Evolutionary conservation across 805 yeast genomes (phyloP).

Genomic region (Lipomyces spencermartinsiae): DNA sequence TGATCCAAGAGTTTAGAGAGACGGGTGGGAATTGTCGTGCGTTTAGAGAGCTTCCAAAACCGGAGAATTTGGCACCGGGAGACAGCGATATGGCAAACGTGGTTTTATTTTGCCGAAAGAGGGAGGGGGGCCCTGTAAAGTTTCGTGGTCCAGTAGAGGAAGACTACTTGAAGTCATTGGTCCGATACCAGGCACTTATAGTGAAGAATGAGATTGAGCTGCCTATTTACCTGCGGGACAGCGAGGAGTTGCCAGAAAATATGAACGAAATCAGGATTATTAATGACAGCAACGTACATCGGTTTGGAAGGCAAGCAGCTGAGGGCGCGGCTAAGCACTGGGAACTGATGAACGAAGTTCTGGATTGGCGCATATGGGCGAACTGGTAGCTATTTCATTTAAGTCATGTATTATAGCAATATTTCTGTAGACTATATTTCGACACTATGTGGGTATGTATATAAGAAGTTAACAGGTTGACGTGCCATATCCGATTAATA

Average conservation of each 20-base stretch:
- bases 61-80: background rate
- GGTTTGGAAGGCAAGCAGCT: conserved; percentile 15
- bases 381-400: conserved; percentile 13
- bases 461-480: background rate
- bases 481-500: no score
- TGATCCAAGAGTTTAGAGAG: conserved; percentile 20
- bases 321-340: conserved; percentile 28
- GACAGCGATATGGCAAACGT: conserved; percentile 20
- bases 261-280: background rate
- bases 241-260: conserved; percentile 16
- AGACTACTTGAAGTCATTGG: conserved; percentile 29
- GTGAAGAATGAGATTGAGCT: conserved; percentile 25
- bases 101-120: conserved; percentile 32
- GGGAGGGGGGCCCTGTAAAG: conserved; percentile 13
- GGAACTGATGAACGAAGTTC: conserved; percentile 22
- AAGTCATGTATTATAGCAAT: no score
- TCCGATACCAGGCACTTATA: conserved; percentile 18
- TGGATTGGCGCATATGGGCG: conserved; percentile 30
- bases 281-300: conserved; percentile 13
- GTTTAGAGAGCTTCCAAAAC: conserved; percentile 16
- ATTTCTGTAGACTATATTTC: no score
- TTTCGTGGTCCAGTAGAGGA: conserved; percentile 25
- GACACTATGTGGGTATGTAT: no score
- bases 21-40: conserved; percentile 27
- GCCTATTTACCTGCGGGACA: conserved; percentile 19